These are phyloP conservation scores for Cadophora sp. DNA, from an alignment of 2,329 filamentous ascomycete species.

Conservation along the genomic window DNA sequence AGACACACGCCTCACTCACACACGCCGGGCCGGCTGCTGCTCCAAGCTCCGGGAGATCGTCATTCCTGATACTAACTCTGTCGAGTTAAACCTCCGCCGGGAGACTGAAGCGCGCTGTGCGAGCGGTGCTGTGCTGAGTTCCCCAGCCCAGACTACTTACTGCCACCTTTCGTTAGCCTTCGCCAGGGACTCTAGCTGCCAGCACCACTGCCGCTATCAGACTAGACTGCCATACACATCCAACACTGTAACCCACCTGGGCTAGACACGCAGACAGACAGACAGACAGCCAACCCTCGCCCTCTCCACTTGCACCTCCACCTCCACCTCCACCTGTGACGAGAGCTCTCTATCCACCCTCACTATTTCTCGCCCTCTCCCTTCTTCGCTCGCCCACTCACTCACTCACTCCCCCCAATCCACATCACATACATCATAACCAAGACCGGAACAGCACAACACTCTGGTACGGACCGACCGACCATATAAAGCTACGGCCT, in stretches of 20 bases:
- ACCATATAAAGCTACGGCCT: slow-evolving; percentile 5
- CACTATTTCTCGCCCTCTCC: not conserved
- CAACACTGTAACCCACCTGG: no score
- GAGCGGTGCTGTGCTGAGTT: no score
- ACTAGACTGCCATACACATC: not conserved
- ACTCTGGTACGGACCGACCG: not conserved
- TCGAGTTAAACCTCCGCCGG: not conserved
- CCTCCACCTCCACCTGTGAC: not conserved
- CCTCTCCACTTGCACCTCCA: no score
- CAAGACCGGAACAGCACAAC: no score
- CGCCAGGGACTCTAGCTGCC: no score
- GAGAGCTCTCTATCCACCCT: no score
- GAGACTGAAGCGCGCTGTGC: not conserved
- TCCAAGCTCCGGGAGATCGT: slow-evolving; percentile 22
- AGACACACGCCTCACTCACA: slow-evolving; percentile 3
- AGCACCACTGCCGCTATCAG: not conserved
- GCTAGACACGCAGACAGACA: not conserved
- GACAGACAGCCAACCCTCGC: no score
- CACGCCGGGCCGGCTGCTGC: not conserved
- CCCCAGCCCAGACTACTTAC: no score
- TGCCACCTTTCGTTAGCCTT: no score
- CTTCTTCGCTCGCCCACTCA: not conserved
- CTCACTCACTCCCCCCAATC: no score
- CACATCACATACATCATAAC: no score
- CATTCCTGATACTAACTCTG: not conserved